Evolutionary conservation across 495 filamentous ascomycete species (phyloP).

Genomic region (Annulohypoxylon stygium): DNA sequence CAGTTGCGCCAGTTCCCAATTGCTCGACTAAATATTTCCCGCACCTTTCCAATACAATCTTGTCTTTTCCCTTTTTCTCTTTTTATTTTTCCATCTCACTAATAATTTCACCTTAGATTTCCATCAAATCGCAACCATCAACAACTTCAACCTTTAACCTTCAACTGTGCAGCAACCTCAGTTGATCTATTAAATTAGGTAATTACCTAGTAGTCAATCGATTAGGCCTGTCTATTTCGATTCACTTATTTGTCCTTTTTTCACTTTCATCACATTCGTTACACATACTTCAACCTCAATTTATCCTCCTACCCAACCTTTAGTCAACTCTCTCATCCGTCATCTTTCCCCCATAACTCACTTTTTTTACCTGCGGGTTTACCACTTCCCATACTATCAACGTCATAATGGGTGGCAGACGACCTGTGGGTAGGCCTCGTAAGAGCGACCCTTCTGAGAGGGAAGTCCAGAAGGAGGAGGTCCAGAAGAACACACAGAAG

Average conservation of each 20-base stretch:
- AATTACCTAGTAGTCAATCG: not conserved
- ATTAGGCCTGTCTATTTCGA: constrained; percentile 24
- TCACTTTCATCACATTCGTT: not conserved
- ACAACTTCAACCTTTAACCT: not conserved
- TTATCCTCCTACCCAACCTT: not conserved
- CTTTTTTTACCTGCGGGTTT: constrained; percentile 1
- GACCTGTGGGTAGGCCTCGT: constrained; percentile 41
- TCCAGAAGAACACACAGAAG: constrained; percentile 1
- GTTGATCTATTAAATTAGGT: constrained; percentile 29
- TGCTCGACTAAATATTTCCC: constrained; percentile 31
- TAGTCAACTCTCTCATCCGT: not conserved
- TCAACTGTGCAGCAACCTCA: constrained; percentile 17
- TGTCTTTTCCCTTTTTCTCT: not conserved
- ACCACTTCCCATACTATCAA: constrained; percentile 2
- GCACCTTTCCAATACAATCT: constrained; percentile 18
- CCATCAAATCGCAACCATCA: constrained; percentile 10
- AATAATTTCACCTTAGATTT: not conserved
- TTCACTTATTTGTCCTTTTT: not conserved
- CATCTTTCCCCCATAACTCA: not conserved
- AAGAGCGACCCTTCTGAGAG: constrained; percentile 19
- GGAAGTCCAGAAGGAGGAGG: not conserved
- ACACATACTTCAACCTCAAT: constrained; percentile 1
- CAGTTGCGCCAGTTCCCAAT: constrained; percentile 1
- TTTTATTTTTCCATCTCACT: not conserved
- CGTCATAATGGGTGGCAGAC: constrained; percentile 31